These are phyloP conservation scores for Blastobotrys malaysiensis DNA, from an alignment of 1,139 yeast genomes.

Conservation along the genomic window DNA sequence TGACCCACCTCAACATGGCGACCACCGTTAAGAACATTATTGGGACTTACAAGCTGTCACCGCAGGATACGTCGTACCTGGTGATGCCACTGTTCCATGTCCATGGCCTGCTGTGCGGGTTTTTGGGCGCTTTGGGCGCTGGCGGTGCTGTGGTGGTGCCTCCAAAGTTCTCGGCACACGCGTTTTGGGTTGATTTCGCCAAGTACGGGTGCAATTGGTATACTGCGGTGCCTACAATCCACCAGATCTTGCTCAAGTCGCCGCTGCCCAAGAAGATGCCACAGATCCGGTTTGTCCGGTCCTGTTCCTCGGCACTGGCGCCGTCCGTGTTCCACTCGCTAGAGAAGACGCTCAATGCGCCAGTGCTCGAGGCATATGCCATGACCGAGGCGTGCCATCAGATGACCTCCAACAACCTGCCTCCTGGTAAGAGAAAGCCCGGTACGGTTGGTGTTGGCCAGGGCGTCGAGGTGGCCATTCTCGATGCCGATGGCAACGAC, in stretches of 20 bases:
- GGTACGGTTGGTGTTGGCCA: constrained; percentile 70
- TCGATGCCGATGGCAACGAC: constrained; percentile 44
- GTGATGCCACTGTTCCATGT: constrained; percentile 75
- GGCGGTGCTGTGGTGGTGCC: constrained; percentile 61
- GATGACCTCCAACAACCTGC: constrained; percentile 63
- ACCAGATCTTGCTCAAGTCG: constrained; percentile 52
- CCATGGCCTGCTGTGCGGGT: constrained; percentile 61
- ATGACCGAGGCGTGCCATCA: constrained; percentile 73
- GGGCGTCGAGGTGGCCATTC: constrained; percentile 55
- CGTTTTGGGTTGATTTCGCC: constrained; percentile 53
- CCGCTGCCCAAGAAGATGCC: constrained; percentile 47
- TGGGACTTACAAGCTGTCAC: constrained; percentile 47
- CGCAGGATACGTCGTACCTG: constrained; percentile 48
- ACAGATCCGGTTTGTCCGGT: constrained; percentile 54
- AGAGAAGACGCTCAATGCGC: constrained; percentile 52
- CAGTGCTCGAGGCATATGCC: constrained; percentile 70
- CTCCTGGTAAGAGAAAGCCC: constrained; percentile 57
- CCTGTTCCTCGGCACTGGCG: constrained; percentile 64
- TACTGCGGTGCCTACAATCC: constrained; percentile 70
- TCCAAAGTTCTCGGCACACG: constrained; percentile 49
- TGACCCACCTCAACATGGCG: constrained; percentile 56
- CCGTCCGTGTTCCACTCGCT: constrained; percentile 54
- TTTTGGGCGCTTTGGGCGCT: constrained; percentile 52
- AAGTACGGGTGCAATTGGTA: constrained; percentile 54
- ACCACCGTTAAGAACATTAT: constrained; percentile 53